Percentiles rank a stretch among this genome's conserved stretches.
phyloP scores from a whole-genome alignment of 352 stramenopile species.

The Elongisporangium undulatum region DNA sequence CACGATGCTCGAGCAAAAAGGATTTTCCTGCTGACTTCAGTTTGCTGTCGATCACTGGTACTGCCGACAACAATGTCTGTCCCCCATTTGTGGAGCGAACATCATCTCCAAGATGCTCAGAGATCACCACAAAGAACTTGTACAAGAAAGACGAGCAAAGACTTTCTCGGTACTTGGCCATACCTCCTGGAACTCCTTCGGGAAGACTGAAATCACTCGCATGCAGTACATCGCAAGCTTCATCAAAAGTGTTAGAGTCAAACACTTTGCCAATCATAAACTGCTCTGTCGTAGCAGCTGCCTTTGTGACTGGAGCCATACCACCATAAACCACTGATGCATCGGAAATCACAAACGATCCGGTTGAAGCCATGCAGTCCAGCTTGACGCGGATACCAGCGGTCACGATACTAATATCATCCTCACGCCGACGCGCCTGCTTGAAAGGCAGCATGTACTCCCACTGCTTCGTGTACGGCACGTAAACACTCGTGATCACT shows the following conservation, averaged over 20 bases:
- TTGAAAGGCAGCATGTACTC: slow-evolving; percentile 96
- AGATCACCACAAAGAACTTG: slow-evolving; percentile 91
- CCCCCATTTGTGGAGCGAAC: slow-evolving; percentile 1
- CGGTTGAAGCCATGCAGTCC: slow-evolving; percentile 44
- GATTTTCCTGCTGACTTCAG: slow-evolving; percentile 46
- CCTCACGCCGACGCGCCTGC: slow-evolving; percentile 92
- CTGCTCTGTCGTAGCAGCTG: slow-evolving; percentile 39
- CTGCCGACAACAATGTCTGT: slow-evolving; percentile 15
- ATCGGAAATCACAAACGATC: slow-evolving; percentile 70
- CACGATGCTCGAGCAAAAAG: slow-evolving; percentile 52
- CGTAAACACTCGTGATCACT: slow-evolving; percentile 89
- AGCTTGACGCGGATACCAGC: slow-evolving; percentile 89
- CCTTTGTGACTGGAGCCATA: slow-evolving; percentile 70
- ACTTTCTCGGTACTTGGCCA: slow-evolving; percentile 93
- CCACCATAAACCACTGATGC: slow-evolving; percentile 59
- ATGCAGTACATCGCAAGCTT: slow-evolving; percentile 78
- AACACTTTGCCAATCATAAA: slow-evolving; percentile 86
- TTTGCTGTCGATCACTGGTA: slow-evolving; percentile 27
- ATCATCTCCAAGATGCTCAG: slow-evolving; percentile 47
- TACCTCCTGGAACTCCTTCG: slow-evolving; percentile 89
- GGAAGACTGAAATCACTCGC: slow-evolving; percentile 90
- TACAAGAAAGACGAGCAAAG: slow-evolving; percentile 93
- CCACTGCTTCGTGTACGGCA: slow-evolving; percentile 84
- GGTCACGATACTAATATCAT: slow-evolving; percentile 98
- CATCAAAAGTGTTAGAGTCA: slow-evolving; percentile 68